These are phyloP conservation scores for Populus pruinosa DNA, from an alignment of 345 rosid species.

Conservation along the genomic window DNA sequence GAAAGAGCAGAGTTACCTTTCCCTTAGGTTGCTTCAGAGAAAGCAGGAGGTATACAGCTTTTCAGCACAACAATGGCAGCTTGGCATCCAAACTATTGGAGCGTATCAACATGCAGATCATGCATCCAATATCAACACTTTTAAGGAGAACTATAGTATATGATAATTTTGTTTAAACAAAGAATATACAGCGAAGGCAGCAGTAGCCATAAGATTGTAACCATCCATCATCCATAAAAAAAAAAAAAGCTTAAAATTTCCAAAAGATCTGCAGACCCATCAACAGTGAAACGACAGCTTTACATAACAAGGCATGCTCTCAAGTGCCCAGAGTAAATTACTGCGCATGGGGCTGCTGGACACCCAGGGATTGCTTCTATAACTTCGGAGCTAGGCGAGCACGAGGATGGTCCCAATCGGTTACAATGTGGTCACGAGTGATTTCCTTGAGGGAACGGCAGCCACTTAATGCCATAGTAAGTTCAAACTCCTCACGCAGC, in stretches of 20 bases:
- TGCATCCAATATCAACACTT: background rate
- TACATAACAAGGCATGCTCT: slow-evolving; percentile 7
- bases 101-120: background rate
- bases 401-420: slow-evolving; percentile 69
- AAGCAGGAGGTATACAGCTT: too few relatives aligned
- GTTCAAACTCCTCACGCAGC: slow-evolving; percentile 78
- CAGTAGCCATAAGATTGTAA: slow-evolving; percentile 30
- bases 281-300: slow-evolving; percentile 10
- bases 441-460: slow-evolving; percentile 84
- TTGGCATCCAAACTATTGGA: background rate
- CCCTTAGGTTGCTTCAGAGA: background rate
- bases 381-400: slow-evolving; percentile 3
- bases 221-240: slow-evolving; percentile 15
- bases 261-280: slow-evolving; percentile 5
- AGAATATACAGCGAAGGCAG: slow-evolving; percentile 34
- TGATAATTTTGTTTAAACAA: background rate
- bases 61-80: background rate
- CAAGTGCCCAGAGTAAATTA: background rate
- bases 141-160: background rate
- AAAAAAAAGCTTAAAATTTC: slow-evolving; percentile 10
- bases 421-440: slow-evolving; percentile 58
- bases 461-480: slow-evolving; percentile 88
- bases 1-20: background rate
- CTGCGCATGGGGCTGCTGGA: background rate
- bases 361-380: background rate